Percentiles rank a stretch among this genome's conserved stretches.
phyloP scores from a whole-genome alignment of 2,329 filamentous ascomycete genomes.

The Diplodia seriata region DNA sequence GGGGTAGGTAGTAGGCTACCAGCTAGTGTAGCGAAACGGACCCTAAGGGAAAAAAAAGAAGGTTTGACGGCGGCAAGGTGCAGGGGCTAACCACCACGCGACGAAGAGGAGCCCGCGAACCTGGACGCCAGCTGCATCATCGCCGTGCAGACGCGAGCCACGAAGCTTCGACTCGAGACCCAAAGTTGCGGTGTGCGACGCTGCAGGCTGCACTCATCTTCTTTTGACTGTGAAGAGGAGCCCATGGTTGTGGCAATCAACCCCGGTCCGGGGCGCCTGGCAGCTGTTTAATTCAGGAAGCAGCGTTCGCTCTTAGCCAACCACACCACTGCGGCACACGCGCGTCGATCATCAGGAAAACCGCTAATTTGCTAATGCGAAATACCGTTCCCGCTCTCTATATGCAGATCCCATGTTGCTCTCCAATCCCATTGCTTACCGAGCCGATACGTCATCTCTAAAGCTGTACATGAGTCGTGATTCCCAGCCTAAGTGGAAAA shows the following conservation, averaged over 20 bases:
- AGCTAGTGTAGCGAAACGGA: no score
- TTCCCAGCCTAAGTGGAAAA: background rate
- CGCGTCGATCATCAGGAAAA: slow-evolving; percentile 24
- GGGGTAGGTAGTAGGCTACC: background rate
- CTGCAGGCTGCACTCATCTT: background rate
- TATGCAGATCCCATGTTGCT: slow-evolving; percentile 26
- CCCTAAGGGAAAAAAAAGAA: background rate
- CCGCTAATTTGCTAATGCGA: slow-evolving; percentile 21
- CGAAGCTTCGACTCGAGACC: background rate
- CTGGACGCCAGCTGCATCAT: background rate
- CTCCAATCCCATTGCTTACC: slow-evolving; percentile 18
- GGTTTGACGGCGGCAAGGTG: background rate
- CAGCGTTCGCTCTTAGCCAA: slow-evolving; percentile 6
- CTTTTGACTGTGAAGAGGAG: background rate
- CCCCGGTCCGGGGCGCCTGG: background rate
- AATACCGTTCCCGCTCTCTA: slow-evolving; percentile 21
- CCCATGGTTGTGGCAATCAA: background rate
- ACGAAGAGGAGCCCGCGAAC: background rate
- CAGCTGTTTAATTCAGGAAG: background rate
- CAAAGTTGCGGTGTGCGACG: slow-evolving; percentile 11
- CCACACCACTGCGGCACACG: slow-evolving; percentile 23
- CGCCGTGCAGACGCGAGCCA: background rate
- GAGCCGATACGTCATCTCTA: slow-evolving; percentile 27
- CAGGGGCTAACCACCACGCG: background rate
- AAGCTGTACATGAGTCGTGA: slow-evolving; percentile 22